These are phyloP conservation scores for Penicillium sp. DNA, from an alignment of 2,329 filamentous ascomycete genomes.

Conservation along the genomic window DNA sequence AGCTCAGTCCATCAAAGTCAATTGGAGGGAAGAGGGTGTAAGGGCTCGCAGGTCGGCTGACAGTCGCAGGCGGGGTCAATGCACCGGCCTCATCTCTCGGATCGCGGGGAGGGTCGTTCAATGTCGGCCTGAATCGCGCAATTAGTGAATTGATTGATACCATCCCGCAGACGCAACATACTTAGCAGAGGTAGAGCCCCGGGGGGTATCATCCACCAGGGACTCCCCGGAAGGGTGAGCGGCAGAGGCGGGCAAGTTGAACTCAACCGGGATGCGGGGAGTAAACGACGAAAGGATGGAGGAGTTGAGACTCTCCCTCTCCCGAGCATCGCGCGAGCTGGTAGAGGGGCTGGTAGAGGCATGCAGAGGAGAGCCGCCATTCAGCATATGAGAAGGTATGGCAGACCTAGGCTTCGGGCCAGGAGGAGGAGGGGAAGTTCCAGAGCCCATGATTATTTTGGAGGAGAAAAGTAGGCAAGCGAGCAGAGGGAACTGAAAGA, in stretches of 20 bases:
- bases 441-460: constrained; percentile 39
- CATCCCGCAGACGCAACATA: too few relatives aligned
- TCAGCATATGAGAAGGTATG: constrained; percentile 50
- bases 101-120: constrained; percentile 47
- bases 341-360: constrained; percentile 35
- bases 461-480: too few relatives aligned
- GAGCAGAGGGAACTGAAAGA: too few relatives aligned
- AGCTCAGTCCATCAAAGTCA: constrained; percentile 46
- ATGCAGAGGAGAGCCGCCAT: constrained; percentile 48
- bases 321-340: constrained; percentile 46
- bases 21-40: constrained; percentile 44
- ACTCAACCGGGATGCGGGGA: constrained; percentile 28
- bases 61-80: constrained; percentile 45
- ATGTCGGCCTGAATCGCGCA: constrained; percentile 22
- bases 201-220: too few relatives aligned
- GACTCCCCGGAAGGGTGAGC: too few relatives aligned
- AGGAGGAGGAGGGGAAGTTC: constrained; percentile 35
- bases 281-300: constrained; percentile 53
- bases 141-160: too few relatives aligned
- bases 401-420: constrained; percentile 44
- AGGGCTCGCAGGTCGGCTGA: constrained; percentile 44
- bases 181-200: too few relatives aligned
- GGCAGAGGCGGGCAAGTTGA: too few relatives aligned
- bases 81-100: constrained; percentile 45
- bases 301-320: constrained; percentile 50